These are phyloP conservation scores for Tuber melanosporum DNA, from an alignment of 495 filamentous ascomycete species.

Conservation along the genomic window DNA sequence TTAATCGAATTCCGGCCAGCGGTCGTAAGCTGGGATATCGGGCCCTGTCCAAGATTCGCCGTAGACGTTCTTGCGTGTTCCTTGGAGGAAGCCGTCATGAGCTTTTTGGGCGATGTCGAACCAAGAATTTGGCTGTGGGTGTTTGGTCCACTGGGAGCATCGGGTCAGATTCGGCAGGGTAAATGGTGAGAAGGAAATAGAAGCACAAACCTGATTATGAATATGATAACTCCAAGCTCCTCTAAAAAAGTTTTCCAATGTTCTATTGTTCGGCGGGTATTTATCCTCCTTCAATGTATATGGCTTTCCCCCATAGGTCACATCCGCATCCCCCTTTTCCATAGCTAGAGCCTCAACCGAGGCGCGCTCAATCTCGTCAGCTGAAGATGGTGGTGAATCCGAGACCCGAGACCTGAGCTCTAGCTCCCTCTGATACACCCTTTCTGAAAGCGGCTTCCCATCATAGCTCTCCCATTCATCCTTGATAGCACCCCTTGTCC, in stretches of 20 bases:
- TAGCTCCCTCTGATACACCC: slow-evolving; percentile 11
- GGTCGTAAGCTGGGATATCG: slow-evolving; percentile 25
- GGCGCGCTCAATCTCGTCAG: slow-evolving; percentile 10
- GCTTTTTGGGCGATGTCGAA: slow-evolving; percentile 52
- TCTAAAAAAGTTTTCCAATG: slow-evolving; percentile 52
- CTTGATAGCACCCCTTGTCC: slow-evolving; percentile 43
- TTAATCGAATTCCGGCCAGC: slow-evolving; percentile 41
- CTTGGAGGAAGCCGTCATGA: slow-evolving; percentile 51
- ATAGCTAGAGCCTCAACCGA: slow-evolving; percentile 16
- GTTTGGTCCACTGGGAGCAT: slow-evolving; percentile 47
- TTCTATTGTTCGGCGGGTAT: slow-evolving; percentile 53
- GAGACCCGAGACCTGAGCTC: slow-evolving; percentile 5
- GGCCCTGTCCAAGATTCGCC: slow-evolving; percentile 53
- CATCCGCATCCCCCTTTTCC: slow-evolving; percentile 38
- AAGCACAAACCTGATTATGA: slow-evolving; percentile 52
- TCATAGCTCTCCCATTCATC: slow-evolving; percentile 54
- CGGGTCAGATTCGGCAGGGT: background rate
- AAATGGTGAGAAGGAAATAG: background rate
- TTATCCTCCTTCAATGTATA: slow-evolving; percentile 48
- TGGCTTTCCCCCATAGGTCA: slow-evolving; percentile 40
- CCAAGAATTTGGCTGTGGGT: slow-evolving; percentile 55
- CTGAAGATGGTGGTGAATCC: slow-evolving; percentile 15
- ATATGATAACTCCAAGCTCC: slow-evolving; percentile 56
- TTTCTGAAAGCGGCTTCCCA: slow-evolving; percentile 41
- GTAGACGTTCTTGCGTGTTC: slow-evolving; percentile 49